Percentiles rank a stretch among this genome's conserved stretches.
phyloP scores from a whole-genome alignment of 2,329 filamentous ascomycete genomes.

The Kalaharituber pfeilii region DNA sequence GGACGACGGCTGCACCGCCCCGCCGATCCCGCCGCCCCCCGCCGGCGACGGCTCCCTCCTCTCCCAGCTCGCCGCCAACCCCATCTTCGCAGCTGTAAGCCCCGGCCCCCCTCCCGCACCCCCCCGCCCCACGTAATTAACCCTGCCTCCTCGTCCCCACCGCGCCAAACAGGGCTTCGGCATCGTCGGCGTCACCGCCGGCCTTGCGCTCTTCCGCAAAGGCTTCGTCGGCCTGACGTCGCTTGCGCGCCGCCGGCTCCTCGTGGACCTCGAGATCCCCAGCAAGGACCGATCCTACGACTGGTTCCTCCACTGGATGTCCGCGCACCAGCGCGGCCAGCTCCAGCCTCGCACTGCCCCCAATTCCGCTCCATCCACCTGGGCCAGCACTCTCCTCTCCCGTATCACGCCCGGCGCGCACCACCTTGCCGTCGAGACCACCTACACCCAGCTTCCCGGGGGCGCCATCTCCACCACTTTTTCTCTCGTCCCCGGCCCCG shows the following conservation, averaged over 20 bases:
- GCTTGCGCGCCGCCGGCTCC: constrained; percentile 63
- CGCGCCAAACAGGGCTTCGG: constrained; percentile 56
- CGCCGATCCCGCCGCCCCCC: not conserved
- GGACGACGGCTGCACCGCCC: not conserved
- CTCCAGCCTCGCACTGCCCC: constrained; percentile 34
- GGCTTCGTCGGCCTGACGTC: constrained; percentile 54
- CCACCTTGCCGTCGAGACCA: constrained; percentile 47
- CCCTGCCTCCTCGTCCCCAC: not conserved
- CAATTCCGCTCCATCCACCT: constrained; percentile 36
- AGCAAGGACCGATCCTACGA: constrained; percentile 83
- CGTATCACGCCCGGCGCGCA: constrained; percentile 43
- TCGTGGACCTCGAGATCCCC: constrained; percentile 91
- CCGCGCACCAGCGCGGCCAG: constrained; percentile 50
- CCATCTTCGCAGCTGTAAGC: constrained; percentile 37
- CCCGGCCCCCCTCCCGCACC: not conserved
- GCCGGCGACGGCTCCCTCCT: constrained; percentile 28
- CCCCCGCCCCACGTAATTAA: not conserved
- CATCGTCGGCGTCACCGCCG: constrained; percentile 72
- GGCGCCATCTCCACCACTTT: constrained; percentile 64
- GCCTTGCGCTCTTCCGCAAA: constrained; percentile 61
- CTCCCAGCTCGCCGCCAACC: constrained; percentile 33
- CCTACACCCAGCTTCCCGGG: constrained; percentile 43
- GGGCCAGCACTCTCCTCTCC: constrained; percentile 35
- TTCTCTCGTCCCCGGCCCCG: constrained; percentile 77
- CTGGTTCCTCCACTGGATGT: constrained; percentile 92